phyloP scores from a whole-genome alignment of 2,329 filamentous ascomycete genomes.

The Mycocentrospora acerina region DNA sequence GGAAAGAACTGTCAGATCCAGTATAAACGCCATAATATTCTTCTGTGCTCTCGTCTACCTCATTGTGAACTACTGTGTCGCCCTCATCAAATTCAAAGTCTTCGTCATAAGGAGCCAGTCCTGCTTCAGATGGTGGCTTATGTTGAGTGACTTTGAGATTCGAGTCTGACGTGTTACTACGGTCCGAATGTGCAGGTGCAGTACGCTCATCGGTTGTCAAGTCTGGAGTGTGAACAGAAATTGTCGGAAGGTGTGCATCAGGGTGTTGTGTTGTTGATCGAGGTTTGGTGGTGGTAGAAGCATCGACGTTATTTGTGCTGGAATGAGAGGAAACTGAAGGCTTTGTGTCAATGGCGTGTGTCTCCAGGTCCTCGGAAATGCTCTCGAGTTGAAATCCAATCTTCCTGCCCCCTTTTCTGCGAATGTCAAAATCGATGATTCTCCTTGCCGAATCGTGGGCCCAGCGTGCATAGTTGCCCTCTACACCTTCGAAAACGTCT shows the following conservation, averaged over 20 bases:
- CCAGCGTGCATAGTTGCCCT: conserved; percentile 79
- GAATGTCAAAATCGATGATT: conserved; percentile 65
- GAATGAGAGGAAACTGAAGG: too few relatives aligned
- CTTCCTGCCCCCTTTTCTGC: conserved; percentile 22
- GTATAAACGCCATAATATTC: neutral
- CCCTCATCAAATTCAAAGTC: conserved; percentile 39
- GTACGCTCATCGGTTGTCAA: neutral
- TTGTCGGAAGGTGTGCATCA: too few relatives aligned
- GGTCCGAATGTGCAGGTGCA: conserved; percentile 7
- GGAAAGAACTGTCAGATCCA: neutral
- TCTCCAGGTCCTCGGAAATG: conserved; percentile 2
- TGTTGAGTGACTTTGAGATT: too few relatives aligned
- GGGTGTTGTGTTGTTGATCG: too few relatives aligned
- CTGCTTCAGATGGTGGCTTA: conserved; percentile 2
- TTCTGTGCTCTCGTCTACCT: conserved; percentile 15
- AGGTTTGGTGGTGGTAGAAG: too few relatives aligned
- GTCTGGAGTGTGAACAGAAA: too few relatives aligned
- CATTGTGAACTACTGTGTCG: conserved; percentile 37
- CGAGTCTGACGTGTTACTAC: neutral
- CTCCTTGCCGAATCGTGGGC: conserved; percentile 72
- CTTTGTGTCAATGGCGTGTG: conserved; percentile 6
- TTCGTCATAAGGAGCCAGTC: conserved; percentile 13
- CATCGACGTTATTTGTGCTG: too few relatives aligned
- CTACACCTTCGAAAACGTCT: conserved; percentile 78
- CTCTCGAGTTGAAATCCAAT: conserved; percentile 1